phyloP scores from a whole-genome alignment of 1,284 basidiomycete genomes.

The Boletus sp. region DNA sequence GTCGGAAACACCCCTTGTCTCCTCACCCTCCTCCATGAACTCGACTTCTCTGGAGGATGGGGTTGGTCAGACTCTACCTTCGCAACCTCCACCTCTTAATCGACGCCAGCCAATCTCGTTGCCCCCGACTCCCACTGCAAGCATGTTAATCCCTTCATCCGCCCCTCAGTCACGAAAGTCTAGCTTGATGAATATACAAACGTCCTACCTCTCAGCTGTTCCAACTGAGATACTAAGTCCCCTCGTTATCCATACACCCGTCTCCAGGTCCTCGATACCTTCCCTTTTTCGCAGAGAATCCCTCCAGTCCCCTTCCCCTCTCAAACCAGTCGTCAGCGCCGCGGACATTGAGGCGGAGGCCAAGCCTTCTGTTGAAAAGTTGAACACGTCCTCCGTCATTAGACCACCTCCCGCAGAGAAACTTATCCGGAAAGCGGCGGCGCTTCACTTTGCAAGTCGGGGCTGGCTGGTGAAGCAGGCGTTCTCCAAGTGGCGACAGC shows the following conservation, averaged over 20 bases:
- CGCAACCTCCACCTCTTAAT: slow-evolving; percentile 26
- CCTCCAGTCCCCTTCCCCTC: slow-evolving; percentile 28
- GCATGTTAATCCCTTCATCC: slow-evolving; percentile 15
- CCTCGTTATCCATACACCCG: slow-evolving; percentile 39
- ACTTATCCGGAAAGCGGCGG: slow-evolving; percentile 28
- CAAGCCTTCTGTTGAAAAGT: slow-evolving; percentile 5
- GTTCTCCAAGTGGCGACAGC: slow-evolving; percentile 37
- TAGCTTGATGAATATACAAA: slow-evolving; percentile 34
- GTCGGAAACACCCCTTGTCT: slow-evolving; percentile 9
- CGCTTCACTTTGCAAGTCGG: slow-evolving; percentile 38
- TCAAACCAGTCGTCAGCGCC: slow-evolving; percentile 20
- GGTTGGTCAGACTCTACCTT: slow-evolving; percentile 13
- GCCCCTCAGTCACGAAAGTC: slow-evolving; percentile 19
- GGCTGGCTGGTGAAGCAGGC: slow-evolving; percentile 29
- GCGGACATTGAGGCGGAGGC: slow-evolving; percentile 10
- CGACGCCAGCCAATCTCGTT: slow-evolving; percentile 31
- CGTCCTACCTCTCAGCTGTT: slow-evolving; percentile 27
- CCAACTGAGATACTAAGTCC: slow-evolving; percentile 47
- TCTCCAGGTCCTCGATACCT: slow-evolving; percentile 21
- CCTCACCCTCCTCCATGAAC: slow-evolving; percentile 18
- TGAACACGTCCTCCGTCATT: neutral
- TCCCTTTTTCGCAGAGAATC: slow-evolving; percentile 25
- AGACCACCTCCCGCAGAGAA: slow-evolving; percentile 11
- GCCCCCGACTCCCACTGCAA: slow-evolving; percentile 30
- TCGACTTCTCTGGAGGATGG: slow-evolving; percentile 7